Evolutionary conservation across 176 grass and related monocot species (phyloP), one percentile per base, ranked within the genome.

Genomic region (Typha latifolia): DNA sequence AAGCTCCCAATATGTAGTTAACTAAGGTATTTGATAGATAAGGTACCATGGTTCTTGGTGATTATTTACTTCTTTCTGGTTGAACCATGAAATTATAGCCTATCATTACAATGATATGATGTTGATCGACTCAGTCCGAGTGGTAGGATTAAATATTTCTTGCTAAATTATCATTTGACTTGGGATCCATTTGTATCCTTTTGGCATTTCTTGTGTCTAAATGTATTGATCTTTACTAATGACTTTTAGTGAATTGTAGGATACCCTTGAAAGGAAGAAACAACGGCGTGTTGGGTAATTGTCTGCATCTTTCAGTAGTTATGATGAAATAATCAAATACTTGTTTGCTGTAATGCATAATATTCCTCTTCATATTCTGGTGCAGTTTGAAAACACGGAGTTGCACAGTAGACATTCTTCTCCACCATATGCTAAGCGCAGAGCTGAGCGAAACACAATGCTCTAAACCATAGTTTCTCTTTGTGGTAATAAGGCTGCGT

Each of bases 371-470:
- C 51, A 48, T 23, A 12, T 64, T 14, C 2, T 76, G 48, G 49
- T 84, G 72, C 22, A 89, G 82, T 86, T 75, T 71, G 70, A 87
- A 50, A 66, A 69, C 85, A 23, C 91, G 84, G 73, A 87, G 74
- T 73, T 85, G 67, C 5, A 92, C 66, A 66, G 93, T 87, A 61
- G 93, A 97, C 67, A 87, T 86, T 79, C 85, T 97, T 67, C 88
- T 97, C 61, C 93, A 92, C 77, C 93, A 84, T 67, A 97, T 97
- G 85, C 77, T 97, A 71, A 82, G 78, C 71, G 69, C 78, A 56
- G 93, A 97, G 79, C 85, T 96, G 51, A 76, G 67, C 53, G 73
- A 77, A 80, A 84, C 79, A 51, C 74, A 89, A 74, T 72, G 80
- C 70, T 18, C 68, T 32, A 71, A 75, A 47, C 63, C 79, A 65